These are phyloP conservation scores for Acrodontium crateriforme DNA, from an alignment of 2,329 filamentous ascomycete species.

Conservation along the genomic window DNA sequence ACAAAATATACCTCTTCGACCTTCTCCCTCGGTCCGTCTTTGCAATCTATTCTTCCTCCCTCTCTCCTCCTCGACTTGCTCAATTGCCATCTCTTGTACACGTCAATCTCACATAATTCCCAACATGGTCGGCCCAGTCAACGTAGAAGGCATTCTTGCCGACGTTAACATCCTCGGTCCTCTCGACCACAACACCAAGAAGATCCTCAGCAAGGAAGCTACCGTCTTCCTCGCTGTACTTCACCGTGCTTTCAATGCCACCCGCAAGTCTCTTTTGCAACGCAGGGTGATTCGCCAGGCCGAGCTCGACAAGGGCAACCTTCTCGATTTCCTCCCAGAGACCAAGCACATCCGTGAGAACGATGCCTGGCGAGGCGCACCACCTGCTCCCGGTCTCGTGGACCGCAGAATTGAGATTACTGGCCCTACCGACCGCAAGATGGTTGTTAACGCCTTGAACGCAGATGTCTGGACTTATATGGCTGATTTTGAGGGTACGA, in stretches of 20 bases:
- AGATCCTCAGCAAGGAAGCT: conserved; percentile 84
- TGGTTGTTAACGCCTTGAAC: conserved; percentile 96
- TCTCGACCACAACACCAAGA: conserved; percentile 64
- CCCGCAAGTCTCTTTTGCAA: conserved; percentile 77
- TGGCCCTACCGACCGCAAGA: conserved; percentile 92
- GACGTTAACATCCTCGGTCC: conserved; percentile 76
- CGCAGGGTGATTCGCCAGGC: conserved; percentile 75
- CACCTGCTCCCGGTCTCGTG: conserved; percentile 79
- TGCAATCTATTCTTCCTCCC: no score
- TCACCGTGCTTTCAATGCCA: conserved; percentile 85
- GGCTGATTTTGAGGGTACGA: conserved; percentile 91
- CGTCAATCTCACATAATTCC: not conserved
- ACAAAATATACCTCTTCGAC: no score
- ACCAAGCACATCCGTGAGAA: conserved; percentile 92
- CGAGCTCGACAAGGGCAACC: conserved; percentile 76
- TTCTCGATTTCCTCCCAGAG: conserved; percentile 91
- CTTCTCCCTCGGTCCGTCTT: no score
- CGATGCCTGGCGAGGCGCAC: conserved; percentile 81
- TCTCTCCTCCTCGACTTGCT: not conserved
- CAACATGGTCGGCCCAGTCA: conserved; percentile 11
- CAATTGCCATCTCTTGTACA: not conserved
- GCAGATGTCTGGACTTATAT: conserved; percentile 97
- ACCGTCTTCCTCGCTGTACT: conserved; percentile 85
- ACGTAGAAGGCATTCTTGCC: conserved; percentile 58
- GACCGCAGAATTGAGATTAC: conserved; percentile 96